Conservation (phyloP, 139 green algal genomes). For the Chlorella sp. region DNA sequence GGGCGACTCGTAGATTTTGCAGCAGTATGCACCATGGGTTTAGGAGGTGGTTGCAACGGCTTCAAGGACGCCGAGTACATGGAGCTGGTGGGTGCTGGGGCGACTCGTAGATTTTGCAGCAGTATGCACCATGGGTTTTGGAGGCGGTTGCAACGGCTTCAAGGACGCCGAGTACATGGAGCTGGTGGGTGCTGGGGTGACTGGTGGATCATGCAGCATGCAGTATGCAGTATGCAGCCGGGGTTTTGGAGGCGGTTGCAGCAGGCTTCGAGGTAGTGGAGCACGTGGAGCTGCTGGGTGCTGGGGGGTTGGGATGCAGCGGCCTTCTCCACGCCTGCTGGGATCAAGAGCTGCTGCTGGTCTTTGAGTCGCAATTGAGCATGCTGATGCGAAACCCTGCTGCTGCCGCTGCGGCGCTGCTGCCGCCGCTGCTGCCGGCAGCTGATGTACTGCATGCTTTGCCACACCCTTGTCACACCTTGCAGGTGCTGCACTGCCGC, state of each 20-base stretch:
- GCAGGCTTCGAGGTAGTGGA: slow-evolving; percentile 75
- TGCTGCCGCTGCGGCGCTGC: background rate
- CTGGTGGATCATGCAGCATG: too few species aligned
- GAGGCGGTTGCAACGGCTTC: slow-evolving; percentile 84
- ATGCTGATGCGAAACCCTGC: background rate
- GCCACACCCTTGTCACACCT: background rate
- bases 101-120: too few species aligned
- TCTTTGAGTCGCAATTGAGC: too few species aligned
- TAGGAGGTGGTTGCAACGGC: too few species aligned
- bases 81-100: slow-evolving; percentile 49
- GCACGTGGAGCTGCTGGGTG: slow-evolving; percentile 67
- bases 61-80: slow-evolving; percentile 78
- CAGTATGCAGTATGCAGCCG: too few species aligned
- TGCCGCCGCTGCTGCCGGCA: too few species aligned
- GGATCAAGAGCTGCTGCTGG: background rate
- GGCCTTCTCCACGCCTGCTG: too few species aligned
- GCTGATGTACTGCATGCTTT: background rate
- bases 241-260: too few species aligned
- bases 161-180: slow-evolving; percentile 77
- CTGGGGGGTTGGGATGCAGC: too few species aligned
- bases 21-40: too few species aligned
- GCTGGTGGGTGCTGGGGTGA: slow-evolving; percentile 39
- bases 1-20: too few species aligned
- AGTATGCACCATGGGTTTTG: too few species aligned
- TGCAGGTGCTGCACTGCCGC: slow-evolving; percentile 49